Conservation (phyloP, 169 alveolate genomes). For the Theileria sp. region DNA sequence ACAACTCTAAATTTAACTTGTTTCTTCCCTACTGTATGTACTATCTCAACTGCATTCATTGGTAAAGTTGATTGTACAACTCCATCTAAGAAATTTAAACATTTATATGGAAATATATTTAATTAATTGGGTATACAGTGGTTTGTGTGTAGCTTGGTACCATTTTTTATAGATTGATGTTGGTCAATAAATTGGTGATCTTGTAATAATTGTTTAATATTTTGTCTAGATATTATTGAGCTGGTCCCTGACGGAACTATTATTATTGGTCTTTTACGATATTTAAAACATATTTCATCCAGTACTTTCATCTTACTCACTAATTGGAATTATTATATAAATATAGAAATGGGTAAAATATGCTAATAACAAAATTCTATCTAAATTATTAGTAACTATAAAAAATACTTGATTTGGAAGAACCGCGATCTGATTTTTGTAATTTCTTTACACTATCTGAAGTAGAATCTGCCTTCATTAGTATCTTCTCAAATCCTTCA, state of each 20-base stretch:
- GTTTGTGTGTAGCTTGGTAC: constrained; percentile 1
- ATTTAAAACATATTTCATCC: constrained; percentile 72
- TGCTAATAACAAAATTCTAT: not conserved
- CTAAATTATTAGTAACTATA: not conserved
- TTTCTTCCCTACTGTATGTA: constrained; percentile 68
- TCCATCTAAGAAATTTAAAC: constrained; percentile 24
- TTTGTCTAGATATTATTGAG: constrained; percentile 48
- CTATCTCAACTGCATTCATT: constrained; percentile 69
- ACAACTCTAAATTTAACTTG: constrained; percentile 69
- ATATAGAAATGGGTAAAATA: not conserved
- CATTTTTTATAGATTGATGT: constrained; percentile 32
- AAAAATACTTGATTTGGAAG: not conserved
- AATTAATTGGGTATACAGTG: not conserved
- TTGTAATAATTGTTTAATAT: constrained; percentile 55
- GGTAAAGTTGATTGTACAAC: constrained; percentile 31
- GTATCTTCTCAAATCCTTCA: constrained; percentile 53
- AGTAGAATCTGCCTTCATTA: constrained; percentile 36
- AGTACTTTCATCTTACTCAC: constrained; percentile 51
- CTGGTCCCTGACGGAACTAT: constrained; percentile 59
- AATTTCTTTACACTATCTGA: constrained; percentile 9
- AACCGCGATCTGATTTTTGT: not conserved
- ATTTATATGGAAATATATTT: constrained; percentile 6
- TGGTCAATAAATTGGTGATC: constrained; percentile 58
- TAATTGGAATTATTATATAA: not conserved
- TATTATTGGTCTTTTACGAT: constrained; percentile 74